Percentiles rank a stretch among this genome's conserved stretches.
Evolutionary conservation across 2,329 filamentous ascomycete species (phyloP).

Genomic region (Dendryphion nanum): DNA sequence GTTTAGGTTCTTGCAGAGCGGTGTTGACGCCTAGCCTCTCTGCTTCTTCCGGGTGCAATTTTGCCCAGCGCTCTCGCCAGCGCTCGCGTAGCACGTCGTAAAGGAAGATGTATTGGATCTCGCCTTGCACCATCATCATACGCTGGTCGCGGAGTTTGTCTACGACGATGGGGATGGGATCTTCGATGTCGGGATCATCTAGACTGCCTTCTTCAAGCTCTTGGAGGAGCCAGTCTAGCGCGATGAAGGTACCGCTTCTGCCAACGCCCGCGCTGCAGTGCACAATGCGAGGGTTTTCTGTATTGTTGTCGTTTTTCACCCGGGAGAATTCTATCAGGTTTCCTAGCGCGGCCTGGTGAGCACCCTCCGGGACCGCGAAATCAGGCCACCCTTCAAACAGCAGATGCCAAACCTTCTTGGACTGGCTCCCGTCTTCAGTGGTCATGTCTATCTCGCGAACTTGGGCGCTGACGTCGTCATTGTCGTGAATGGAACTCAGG

Average conservation of each 20-base stretch:
- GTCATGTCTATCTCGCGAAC: conserved; percentile 67
- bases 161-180: conserved; percentile 77
- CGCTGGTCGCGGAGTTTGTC: conserved; percentile 81
- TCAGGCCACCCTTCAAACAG: conserved; percentile 89
- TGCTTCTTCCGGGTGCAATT: conserved; percentile 27
- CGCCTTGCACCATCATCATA: conserved; percentile 92
- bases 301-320: conserved; percentile 50
- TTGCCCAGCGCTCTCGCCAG: conserved; percentile 59
- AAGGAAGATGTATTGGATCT: conserved; percentile 80
- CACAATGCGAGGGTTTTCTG: conserved; percentile 68
- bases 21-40: conserved; percentile 18
- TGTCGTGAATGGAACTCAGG: conserved; percentile 55
- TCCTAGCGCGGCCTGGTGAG: conserved; percentile 67
- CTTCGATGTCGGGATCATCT: conserved; percentile 51
- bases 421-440: conserved; percentile 45
- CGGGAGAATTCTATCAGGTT: conserved; percentile 67
- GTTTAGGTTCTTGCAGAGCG: conserved; percentile 15
- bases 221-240: conserved; percentile 84
- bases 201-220: conserved; percentile 77
- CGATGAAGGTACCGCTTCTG: conserved; percentile 91
- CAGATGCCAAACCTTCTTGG: conserved; percentile 75
- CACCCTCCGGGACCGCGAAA: conserved; percentile 73
- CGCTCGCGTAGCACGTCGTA: conserved; percentile 80
- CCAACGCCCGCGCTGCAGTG: conserved; percentile 84
- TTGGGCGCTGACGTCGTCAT: conserved; percentile 61